Percentiles rank a stretch among this genome's conserved stretches.
Evolutionary conservation across 1,284 basidiomycete species (phyloP).

Genomic region (Microbotryum scabiosae): DNA sequence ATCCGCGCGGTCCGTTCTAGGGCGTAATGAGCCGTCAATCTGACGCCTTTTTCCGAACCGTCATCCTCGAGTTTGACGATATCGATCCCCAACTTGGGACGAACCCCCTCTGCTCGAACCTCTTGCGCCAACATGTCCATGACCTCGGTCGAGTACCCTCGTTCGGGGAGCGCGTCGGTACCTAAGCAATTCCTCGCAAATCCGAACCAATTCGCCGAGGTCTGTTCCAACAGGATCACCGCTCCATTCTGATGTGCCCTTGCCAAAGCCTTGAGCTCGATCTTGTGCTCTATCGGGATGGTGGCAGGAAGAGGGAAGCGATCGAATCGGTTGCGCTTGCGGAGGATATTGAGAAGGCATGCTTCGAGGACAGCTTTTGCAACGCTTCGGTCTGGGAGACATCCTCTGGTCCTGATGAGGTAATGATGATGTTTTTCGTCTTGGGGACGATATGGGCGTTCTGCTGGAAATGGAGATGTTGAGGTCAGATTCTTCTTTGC

Average conservation of each 20-base stretch:
- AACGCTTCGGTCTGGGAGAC: slow-evolving; percentile 13
- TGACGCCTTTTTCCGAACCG: slow-evolving; percentile 30
- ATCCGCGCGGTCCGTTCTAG: slow-evolving; percentile 36
- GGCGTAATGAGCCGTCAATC: slow-evolving; percentile 35
- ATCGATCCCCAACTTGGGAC: slow-evolving; percentile 37
- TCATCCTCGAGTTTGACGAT: slow-evolving; percentile 34
- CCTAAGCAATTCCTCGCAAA: slow-evolving; percentile 42
- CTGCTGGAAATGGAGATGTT: background rate
- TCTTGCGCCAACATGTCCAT: slow-evolving; percentile 40
- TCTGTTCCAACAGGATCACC: slow-evolving; percentile 44
- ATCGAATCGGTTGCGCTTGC: slow-evolving; percentile 7
- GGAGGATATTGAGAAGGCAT: slow-evolving; percentile 8
- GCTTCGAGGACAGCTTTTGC: slow-evolving; percentile 10
- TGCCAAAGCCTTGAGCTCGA: slow-evolving; percentile 37
- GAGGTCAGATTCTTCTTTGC: background rate
- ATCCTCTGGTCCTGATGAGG: background rate
- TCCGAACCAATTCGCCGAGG: slow-evolving; percentile 41
- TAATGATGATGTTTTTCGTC: slow-evolving; percentile 1
- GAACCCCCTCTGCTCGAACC: slow-evolving; percentile 38
- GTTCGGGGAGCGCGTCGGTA: slow-evolving; percentile 45
- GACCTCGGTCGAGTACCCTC: slow-evolving; percentile 42
- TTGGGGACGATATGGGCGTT: slow-evolving; percentile 19
- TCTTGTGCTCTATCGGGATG: background rate
- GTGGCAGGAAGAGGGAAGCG: slow-evolving; percentile 15
- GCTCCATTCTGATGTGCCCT: slow-evolving; percentile 45